Conservation (phyloP, 495 filamentous ascomycete genomes). For the Annulohypoxylon nitens region DNA sequence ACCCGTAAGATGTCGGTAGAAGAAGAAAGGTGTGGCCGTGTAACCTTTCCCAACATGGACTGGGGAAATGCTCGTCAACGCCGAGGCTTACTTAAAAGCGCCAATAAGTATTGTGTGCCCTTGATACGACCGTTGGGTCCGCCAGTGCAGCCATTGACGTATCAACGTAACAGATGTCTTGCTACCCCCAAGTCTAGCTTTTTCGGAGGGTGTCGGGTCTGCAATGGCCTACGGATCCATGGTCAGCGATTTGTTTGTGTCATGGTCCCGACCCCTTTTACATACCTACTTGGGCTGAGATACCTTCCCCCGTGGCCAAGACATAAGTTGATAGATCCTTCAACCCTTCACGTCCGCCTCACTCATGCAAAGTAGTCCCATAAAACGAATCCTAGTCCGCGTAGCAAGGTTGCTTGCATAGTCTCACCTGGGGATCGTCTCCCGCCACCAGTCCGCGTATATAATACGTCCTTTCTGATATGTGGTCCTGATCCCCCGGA, state of each 20-base stretch:
- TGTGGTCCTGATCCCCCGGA: conserved; percentile 12
- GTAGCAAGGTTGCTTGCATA: conserved; percentile 26
- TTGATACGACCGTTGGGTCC: conserved; percentile 37
- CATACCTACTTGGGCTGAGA: conserved; percentile 24
- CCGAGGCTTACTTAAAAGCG: conserved; percentile 36
- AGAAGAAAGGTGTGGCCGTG: conserved; percentile 30
- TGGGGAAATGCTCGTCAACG: conserved; percentile 29
- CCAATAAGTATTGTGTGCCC: conserved; percentile 22
- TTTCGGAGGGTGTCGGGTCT: conserved; percentile 33
- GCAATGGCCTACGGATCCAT: conserved; percentile 27
- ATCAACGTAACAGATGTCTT: conserved; percentile 31
- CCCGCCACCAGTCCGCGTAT: conserved; percentile 27
- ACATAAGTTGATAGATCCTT: conserved; percentile 20
- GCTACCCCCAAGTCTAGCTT: neutral
- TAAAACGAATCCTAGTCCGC: conserved; percentile 29
- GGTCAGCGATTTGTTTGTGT: conserved; percentile 4
- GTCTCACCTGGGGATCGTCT: conserved; percentile 23
- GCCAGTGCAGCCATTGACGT: conserved; percentile 44
- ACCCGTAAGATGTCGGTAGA: conserved; percentile 35
- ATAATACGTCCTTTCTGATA: conserved; percentile 36
- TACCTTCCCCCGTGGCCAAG: conserved; percentile 20
- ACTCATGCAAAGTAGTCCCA: conserved; percentile 31
- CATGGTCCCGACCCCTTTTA: conserved; percentile 17
- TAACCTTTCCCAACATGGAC: conserved; percentile 29
- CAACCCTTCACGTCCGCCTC: conserved; percentile 30